phyloP scores from a whole-genome alignment of 208 protist species.

The Herpetomonas tarakana region DNA sequence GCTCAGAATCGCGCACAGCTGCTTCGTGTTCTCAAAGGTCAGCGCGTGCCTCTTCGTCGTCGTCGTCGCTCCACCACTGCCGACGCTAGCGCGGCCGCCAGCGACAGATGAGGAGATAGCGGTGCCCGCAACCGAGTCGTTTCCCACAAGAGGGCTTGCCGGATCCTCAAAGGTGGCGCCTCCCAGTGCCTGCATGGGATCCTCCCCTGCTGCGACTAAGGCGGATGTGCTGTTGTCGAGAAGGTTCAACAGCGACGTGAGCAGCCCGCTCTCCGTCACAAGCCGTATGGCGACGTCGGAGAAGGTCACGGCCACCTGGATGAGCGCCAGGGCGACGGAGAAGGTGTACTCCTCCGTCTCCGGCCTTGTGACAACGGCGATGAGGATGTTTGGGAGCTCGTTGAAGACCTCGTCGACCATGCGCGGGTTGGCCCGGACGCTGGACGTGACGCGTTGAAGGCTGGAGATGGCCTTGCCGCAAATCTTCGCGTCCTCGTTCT shows the following conservation, averaged over 20 bases:
- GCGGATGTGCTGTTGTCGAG: constrained; percentile 8
- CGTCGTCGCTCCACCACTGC: constrained; percentile 2
- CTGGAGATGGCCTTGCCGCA: constrained; percentile 53
- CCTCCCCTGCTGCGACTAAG: background rate
- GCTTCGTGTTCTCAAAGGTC: constrained; percentile 42
- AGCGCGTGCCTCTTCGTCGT: constrained; percentile 10
- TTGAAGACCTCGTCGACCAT: constrained; percentile 56
- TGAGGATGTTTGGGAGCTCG: constrained; percentile 37
- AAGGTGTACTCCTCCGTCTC: constrained; percentile 50
- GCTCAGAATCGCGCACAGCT: constrained; percentile 42
- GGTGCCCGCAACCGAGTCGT: background rate
- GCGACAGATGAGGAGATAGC: background rate
- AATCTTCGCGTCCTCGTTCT: constrained; percentile 66
- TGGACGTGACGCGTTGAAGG: constrained; percentile 50
- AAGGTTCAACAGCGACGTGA: constrained; percentile 22
- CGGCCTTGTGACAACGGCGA: constrained; percentile 25
- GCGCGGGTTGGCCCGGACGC: constrained; percentile 32
- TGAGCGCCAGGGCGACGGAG: constrained; percentile 31
- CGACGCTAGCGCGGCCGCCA: constrained; percentile 1
- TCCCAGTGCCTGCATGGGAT: background rate
- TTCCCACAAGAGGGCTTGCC: background rate
- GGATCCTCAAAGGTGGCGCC: background rate
- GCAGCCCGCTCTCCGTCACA: constrained; percentile 40
- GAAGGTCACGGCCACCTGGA: constrained; percentile 37
- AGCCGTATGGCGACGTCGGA: constrained; percentile 35